A percentile compares a stretch with the other conserved stretches of the same genome.
phyloP scores from a whole-genome alignment of 2,329 filamentous ascomycete species.

The Epichloe elymi region DNA sequence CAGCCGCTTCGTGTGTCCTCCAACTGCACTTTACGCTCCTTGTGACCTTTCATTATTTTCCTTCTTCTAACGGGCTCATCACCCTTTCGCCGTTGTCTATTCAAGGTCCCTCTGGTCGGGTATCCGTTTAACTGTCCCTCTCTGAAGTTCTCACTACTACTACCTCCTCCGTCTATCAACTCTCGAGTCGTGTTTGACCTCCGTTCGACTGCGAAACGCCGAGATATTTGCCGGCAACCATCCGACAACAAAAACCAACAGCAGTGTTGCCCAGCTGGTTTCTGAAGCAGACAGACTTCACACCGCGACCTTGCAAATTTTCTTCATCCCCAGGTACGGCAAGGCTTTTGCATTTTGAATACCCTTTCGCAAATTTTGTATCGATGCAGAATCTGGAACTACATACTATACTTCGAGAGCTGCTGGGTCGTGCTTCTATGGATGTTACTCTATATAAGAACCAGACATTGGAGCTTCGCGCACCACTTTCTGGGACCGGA shows the following conservation, averaged over 20 bases:
- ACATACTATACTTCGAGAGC: too few relatives aligned
- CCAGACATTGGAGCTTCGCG: too few relatives aligned
- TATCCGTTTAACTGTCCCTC: neutral
- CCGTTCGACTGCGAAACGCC: neutral
- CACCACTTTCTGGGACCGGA: too few relatives aligned
- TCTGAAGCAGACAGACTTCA: constrained; percentile 9
- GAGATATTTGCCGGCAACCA: neutral
- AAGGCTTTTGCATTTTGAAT: neutral
- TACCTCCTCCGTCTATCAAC: neutral
- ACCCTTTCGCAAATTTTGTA: neutral
- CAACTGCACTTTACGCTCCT: constrained; percentile 6
- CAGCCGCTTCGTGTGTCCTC: constrained; percentile 5
- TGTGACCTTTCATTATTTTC: neutral
- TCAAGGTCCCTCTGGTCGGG: constrained; percentile 1
- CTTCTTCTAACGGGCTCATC: neutral
- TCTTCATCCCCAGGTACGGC: neutral
- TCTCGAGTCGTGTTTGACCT: neutral
- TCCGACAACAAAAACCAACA: neutral
- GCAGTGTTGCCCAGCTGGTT: constrained; percentile 12
- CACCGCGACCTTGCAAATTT: neutral
- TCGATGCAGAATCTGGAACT: too few relatives aligned
- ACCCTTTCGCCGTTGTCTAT: neutral
- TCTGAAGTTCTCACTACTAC: neutral
- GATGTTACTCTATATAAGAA: too few relatives aligned
- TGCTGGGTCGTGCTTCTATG: too few relatives aligned